Conservation (phyloP, 2,329 filamentous ascomycete genomes). For the Setomelanomma holmii region DNA sequence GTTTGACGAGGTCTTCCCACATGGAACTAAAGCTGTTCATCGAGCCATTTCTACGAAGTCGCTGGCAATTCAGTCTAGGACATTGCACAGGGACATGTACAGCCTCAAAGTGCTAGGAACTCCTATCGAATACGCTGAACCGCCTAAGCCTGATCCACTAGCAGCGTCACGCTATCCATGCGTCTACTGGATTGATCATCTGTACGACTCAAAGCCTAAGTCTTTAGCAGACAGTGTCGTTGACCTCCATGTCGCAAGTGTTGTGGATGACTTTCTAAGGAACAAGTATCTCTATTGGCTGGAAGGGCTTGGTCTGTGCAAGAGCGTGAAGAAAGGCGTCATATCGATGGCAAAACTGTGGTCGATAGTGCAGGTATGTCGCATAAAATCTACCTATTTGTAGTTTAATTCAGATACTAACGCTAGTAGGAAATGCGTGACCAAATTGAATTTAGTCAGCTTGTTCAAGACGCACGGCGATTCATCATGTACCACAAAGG, state of each 20-base stretch:
- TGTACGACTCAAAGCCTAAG: conserved; percentile 22
- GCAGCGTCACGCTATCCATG: conserved; percentile 32
- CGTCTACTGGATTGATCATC: conserved; percentile 45
- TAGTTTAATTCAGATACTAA: conserved; percentile 1
- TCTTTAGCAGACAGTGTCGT: not conserved
- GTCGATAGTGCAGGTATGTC: conserved; percentile 4
- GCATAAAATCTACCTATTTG: not conserved
- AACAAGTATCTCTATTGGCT: conserved; percentile 16
- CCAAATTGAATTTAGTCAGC: not conserved
- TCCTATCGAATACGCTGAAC: conserved; percentile 22
- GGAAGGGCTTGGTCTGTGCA: conserved; percentile 12
- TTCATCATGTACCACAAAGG: conserved; percentile 32
- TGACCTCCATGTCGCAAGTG: conserved; percentile 2
- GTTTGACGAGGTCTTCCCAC: conserved; percentile 37
- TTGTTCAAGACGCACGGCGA: conserved; percentile 20
- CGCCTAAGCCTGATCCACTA: conserved; percentile 32
- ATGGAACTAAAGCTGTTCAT: conserved; percentile 19
- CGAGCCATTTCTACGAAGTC: conserved; percentile 34
- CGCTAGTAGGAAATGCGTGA: not conserved
- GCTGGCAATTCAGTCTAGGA: conserved; percentile 28
- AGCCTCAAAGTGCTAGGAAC: conserved; percentile 16
- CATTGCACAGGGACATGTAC: conserved; percentile 35
- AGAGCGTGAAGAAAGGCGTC: conserved; percentile 7
- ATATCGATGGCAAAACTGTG: conserved; percentile 11
- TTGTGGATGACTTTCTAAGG: conserved; percentile 8